Conservation (phyloP, 805 yeast species). For the Jamesozyma hellenica region DNA sequence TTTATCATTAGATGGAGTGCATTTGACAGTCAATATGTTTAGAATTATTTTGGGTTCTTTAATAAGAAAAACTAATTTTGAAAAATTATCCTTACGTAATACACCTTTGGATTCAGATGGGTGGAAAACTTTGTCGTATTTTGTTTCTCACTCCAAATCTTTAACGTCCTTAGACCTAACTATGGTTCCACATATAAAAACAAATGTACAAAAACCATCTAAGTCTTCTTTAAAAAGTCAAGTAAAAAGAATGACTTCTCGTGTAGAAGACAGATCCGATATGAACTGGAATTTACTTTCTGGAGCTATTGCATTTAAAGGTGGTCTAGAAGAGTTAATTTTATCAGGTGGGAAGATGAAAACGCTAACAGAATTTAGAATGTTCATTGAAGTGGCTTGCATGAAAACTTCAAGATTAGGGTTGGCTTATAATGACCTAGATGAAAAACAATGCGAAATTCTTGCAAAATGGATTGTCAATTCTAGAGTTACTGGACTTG, state of each 20-base stretch:
- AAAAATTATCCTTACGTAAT: slow-evolving; percentile 68
- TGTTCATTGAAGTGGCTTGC: slow-evolving; percentile 54
- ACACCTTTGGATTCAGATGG: slow-evolving; percentile 67
- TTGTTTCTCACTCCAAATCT: slow-evolving; percentile 52
- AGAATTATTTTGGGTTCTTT: slow-evolving; percentile 58
- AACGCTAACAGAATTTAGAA: slow-evolving; percentile 38
- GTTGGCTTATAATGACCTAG: slow-evolving; percentile 65
- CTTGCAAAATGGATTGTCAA: slow-evolving; percentile 50
- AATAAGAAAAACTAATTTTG: slow-evolving; percentile 50
- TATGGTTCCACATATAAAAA: slow-evolving; percentile 31
- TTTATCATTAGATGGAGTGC: slow-evolving; percentile 70
- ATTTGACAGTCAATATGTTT: slow-evolving; percentile 65
- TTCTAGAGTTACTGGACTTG: slow-evolving; percentile 52
- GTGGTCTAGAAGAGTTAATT: slow-evolving; percentile 71
- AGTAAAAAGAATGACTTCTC: slow-evolving; percentile 31
- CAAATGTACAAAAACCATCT: slow-evolving; percentile 32
- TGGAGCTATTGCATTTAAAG: slow-evolving; percentile 63
- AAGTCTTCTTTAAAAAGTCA: slow-evolving; percentile 23
- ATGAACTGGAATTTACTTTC: slow-evolving; percentile 77
- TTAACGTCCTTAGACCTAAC: slow-evolving; percentile 57
- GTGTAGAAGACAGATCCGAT: slow-evolving; percentile 42
- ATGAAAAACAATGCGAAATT: slow-evolving; percentile 44
- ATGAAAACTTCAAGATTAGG: slow-evolving; percentile 57
- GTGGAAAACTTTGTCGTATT: slow-evolving; percentile 75
- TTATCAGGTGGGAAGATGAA: slow-evolving; percentile 72